Evolutionary conservation across 257 asterid species (phyloP).

Genomic region (Lantana camara): DNA sequence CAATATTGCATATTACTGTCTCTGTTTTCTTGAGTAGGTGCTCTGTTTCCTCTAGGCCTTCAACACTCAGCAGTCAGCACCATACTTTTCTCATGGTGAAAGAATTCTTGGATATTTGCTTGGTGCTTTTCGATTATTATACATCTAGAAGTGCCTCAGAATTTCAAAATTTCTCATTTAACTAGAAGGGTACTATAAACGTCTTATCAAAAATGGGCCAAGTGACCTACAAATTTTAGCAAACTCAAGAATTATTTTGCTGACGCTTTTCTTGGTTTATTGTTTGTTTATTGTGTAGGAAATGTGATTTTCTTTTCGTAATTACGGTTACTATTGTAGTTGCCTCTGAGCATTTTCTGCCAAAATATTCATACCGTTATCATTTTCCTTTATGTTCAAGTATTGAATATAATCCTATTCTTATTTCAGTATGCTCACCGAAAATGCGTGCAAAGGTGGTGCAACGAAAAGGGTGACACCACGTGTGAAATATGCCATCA

Average conservation of each 20-base stretch:
- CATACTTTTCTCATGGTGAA: neutral
- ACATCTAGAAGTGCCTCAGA: neutral
- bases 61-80: neutral
- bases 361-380: neutral
- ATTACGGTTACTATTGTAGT: neutral
- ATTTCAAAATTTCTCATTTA: neutral
- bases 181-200: neutral
- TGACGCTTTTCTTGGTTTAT: neutral
- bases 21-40: neutral
- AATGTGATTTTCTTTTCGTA: neutral
- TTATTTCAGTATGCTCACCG: conserved; percentile 93
- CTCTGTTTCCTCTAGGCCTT: conserved; percentile 10
- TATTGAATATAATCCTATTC: neutral
- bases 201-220: neutral
- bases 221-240: neutral
- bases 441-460: conserved; percentile 92
- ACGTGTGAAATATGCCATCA: conserved; percentile 96
- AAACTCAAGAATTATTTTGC: neutral
- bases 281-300: no score
- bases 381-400: neutral
- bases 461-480: conserved; percentile 98
- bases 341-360: neutral
- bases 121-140: neutral
- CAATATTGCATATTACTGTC: neutral
- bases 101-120: neutral